Conservation (phyloP, 768 basidiomycete genomes). For the Tricholoma furcatifolium region DNA sequence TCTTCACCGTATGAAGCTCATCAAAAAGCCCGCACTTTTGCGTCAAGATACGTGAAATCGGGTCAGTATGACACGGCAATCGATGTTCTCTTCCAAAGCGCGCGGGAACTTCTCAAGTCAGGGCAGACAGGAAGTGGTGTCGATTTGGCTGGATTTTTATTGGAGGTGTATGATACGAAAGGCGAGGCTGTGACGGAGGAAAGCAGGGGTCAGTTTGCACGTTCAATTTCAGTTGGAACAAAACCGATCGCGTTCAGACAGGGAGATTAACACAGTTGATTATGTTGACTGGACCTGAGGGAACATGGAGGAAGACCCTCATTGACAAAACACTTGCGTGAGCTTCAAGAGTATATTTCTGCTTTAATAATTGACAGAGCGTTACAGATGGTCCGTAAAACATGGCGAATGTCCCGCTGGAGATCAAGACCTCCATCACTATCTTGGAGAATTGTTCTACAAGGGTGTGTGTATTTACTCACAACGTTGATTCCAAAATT, state of each 20-base stretch:
- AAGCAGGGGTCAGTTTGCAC: conserved; percentile 62
- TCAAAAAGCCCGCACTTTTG: conserved; percentile 95
- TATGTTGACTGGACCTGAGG: conserved; percentile 75
- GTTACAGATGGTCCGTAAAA: conserved; percentile 79
- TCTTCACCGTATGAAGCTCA: conserved; percentile 90
- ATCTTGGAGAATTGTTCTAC: conserved; percentile 84
- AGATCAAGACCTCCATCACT: conserved; percentile 85
- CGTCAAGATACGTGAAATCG: conserved; percentile 81
- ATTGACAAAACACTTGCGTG: conserved; percentile 84
- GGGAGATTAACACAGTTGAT: conserved; percentile 90
- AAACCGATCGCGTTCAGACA: conserved; percentile 32
- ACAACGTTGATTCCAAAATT: not conserved
- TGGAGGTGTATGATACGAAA: conserved; percentile 82
- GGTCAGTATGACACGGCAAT: conserved; percentile 83
- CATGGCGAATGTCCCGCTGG: conserved; percentile 79
- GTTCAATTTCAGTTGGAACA: not conserved
- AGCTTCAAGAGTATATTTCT: conserved; percentile 25
- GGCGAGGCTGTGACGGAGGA: conserved; percentile 73
- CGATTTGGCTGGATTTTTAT: conserved; percentile 76
- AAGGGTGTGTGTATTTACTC: conserved; percentile 54
- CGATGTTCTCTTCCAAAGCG: conserved; percentile 89
- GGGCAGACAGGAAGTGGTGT: conserved; percentile 89
- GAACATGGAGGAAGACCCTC: conserved; percentile 88
- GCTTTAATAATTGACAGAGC: conserved; percentile 15
- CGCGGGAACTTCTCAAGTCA: conserved; percentile 83